Evolutionary conservation across 345 rosid species (phyloP).

Genomic region (Rhodamnia rubescens): DNA sequence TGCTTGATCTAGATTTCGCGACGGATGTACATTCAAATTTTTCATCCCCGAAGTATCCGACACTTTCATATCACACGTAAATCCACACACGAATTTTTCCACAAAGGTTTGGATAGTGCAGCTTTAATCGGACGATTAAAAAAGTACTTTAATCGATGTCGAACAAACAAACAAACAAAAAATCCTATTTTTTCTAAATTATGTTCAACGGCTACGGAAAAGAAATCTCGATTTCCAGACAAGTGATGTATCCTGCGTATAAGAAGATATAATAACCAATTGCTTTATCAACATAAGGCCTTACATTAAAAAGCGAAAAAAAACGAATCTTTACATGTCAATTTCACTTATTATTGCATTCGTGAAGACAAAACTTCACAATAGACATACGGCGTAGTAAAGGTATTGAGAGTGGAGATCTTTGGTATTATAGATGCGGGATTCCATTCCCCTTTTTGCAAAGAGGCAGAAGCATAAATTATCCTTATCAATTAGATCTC

Average conservation of each 20-base stretch:
- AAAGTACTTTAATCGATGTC: not conserved
- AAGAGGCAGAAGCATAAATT: too few species aligned
- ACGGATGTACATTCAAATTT: too few species aligned
- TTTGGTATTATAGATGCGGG: too few species aligned
- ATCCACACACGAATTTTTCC: not conserved
- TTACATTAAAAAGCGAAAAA: not conserved
- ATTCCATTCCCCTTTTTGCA: too few species aligned
- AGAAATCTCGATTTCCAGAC: not conserved
- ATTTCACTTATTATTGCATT: not conserved
- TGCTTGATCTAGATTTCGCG: not conserved
- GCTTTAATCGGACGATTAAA: not conserved
- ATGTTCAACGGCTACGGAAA: rapidly evolving
- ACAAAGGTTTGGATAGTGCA: not conserved
- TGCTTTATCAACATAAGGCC: not conserved
- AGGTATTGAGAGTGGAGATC: too few species aligned
- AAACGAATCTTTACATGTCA: rapidly evolving
- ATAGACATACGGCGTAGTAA: too few species aligned
- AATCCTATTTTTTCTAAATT: rapidly evolving
- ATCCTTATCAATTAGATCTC: rapidly evolving
- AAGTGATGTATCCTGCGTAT: rapidly evolving
- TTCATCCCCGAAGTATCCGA: rapidly evolving
- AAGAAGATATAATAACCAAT: not conserved
- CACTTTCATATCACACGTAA: too few species aligned
- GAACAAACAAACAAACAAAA: not conserved
- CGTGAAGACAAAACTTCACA: not conserved